Base-by-base conservation (phyloP, 139 green algal genomes). In the Coccomyxa sp. region DNA sequence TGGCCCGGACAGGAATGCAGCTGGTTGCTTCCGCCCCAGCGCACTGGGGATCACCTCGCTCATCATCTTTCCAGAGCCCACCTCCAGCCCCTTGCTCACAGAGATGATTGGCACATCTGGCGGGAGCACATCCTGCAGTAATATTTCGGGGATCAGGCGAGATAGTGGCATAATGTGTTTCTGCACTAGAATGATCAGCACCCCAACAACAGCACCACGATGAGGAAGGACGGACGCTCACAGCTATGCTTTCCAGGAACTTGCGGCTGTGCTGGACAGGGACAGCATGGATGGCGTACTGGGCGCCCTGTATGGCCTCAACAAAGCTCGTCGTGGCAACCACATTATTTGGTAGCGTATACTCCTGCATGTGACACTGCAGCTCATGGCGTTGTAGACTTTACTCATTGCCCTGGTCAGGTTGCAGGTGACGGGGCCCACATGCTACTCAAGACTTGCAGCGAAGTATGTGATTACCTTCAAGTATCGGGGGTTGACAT, bases 31-130 rank as follows among this genome's bases (percentile, higher is more conserved):
- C 73, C 90, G 86, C 36, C 88, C 90, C 54, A 99, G 89, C 8
- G 90, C 93, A 8, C 55, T 85, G 10, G 90, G 89, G n/a, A 99
- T 95, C 39, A 99, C 74, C 74, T 99, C 92, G 24, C 83, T 89
- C 95, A 99, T 98, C 87, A 97, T 95, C 79, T 91, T 79, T 29
- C 93, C 91, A 0, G 81, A 97, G 39, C 84, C 87, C 33, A 95
- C 82, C 81, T 99, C 93, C 31, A 96, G 81, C 0, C 93, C 96
- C 80, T 99, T 99, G 87, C 84, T 94, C 24, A 99, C 92, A 54
- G 89, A 97, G 55, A 99, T 88, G 79, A 99, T 93, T 36, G 96
- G 95, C 54, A 98, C 83, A 41, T 80, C 83, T 7, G 86, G 79
- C 0, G 92, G 90, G 36, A 99, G 86, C 70, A 94, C 58, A 34